Conservation (phyloP, 306 rosid species). For the Alnus glutinosa region DNA sequence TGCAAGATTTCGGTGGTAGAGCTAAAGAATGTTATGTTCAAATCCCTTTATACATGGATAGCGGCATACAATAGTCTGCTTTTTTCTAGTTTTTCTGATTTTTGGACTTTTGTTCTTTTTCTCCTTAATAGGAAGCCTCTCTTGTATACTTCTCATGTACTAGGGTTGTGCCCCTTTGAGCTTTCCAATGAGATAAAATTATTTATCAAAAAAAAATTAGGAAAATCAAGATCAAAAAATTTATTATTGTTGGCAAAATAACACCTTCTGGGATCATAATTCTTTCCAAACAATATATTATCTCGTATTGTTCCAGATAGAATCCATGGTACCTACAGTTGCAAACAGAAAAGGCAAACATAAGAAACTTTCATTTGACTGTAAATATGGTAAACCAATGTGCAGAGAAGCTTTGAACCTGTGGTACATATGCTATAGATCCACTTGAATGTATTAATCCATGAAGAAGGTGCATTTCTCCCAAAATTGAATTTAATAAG, state of each 20-base stretch:
- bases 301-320: slow-evolving; percentile 89
- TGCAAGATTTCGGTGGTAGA: too few relatives aligned
- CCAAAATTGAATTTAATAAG: slow-evolving; percentile 69
- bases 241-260: slow-evolving; percentile 13
- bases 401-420: slow-evolving; percentile 52
- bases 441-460: slow-evolving; percentile 66
- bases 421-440: slow-evolving; percentile 85
- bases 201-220: not conserved
- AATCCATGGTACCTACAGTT: slow-evolving; percentile 89
- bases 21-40: too few relatives aligned
- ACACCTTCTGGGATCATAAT: slow-evolving; percentile 70
- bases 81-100: too few relatives aligned
- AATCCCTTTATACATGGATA: too few relatives aligned
- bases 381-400: slow-evolving; percentile 10
- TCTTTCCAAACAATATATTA: slow-evolving; percentile 82
- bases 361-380: slow-evolving; percentile 24
- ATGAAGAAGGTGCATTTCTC: slow-evolving; percentile 63
- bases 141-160: too few relatives aligned
- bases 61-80: too few relatives aligned
- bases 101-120: too few relatives aligned
- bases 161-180: too few relatives aligned
- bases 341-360: slow-evolving; percentile 19
- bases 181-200: too few relatives aligned
- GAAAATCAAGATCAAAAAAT: not conserved
- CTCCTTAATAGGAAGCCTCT: too few relatives aligned